phyloP scores from a whole-genome alignment of 2,329 filamentous ascomycete species.

The Cladobotryum protrusum region DNA sequence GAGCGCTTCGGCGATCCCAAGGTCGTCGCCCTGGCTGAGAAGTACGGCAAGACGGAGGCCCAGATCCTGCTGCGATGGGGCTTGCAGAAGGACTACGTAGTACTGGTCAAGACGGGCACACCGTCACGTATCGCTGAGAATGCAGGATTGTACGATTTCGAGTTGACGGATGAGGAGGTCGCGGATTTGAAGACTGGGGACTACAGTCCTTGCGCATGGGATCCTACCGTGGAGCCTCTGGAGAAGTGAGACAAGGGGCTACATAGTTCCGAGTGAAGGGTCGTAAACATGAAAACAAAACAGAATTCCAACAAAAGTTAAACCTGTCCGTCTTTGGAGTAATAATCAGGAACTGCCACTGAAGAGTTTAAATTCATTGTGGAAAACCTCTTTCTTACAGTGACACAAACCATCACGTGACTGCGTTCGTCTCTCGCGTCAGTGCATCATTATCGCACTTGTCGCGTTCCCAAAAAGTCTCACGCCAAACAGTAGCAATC shows the following conservation, averaged over 20 bases:
- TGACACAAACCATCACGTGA: conserved; percentile 12
- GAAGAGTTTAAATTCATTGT: neutral
- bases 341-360: neutral
- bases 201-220: conserved; percentile 52
- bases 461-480: neutral
- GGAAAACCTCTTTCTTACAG: too few relatives aligned
- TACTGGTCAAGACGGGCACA: conserved; percentile 68
- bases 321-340: too few relatives aligned
- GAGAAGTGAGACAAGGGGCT: conserved; percentile 28
- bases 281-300: neutral
- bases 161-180: conserved; percentile 48
- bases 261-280: neutral
- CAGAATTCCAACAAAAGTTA: neutral
- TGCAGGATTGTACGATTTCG: conserved; percentile 48
- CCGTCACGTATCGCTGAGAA: conserved; percentile 62
- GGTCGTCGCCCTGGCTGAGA: conserved; percentile 59
- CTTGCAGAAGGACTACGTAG: conserved; percentile 69
- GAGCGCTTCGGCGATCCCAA: conserved; percentile 64
- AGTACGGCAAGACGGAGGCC: conserved; percentile 66
- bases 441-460: neutral
- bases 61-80: conserved; percentile 79
- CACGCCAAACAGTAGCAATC: conserved; percentile 7
- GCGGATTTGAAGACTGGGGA: conserved; percentile 42
- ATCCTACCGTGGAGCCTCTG: conserved; percentile 44
- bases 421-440: conserved; percentile 13